phyloP scores from a whole-genome alignment of 2,329 filamentous ascomycete species.

The Fusarium austroafricanum region DNA sequence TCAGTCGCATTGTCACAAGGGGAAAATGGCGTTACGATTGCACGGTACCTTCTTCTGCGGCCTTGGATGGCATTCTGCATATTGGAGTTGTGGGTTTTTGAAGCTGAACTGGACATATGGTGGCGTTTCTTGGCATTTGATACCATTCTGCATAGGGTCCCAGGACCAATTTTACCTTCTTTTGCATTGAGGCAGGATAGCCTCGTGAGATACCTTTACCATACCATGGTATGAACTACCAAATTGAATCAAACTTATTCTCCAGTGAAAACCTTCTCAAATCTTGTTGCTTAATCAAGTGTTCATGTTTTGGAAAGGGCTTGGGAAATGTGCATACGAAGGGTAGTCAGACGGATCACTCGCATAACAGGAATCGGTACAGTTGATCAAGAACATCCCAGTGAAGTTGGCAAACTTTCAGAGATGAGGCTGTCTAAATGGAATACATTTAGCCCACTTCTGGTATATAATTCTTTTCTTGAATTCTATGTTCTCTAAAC shows the following conservation, averaged over 20 bases:
- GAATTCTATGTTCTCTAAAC: background rate
- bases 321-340: background rate
- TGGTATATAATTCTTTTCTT: background rate
- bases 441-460: background rate
- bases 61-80: conserved; percentile 9
- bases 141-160: conserved; percentile 44
- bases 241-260: conserved; percentile 26
- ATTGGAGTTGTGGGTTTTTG: conserved; percentile 36
- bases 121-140: conserved; percentile 44
- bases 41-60: conserved; percentile 10
- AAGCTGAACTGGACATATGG: conserved; percentile 24
- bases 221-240: conserved; percentile 6
- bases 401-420: background rate
- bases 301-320: background rate
- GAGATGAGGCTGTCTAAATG: background rate
- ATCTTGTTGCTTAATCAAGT: background rate
- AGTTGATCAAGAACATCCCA: too few relatives aligned
- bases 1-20: conserved; percentile 15
- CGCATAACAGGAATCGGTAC: background rate
- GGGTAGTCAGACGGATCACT: background rate
- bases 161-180: conserved; percentile 34
- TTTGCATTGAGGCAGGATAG: conserved; percentile 31
- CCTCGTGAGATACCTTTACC: conserved; percentile 26
- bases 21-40: conserved; percentile 23
- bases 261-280: background rate